Base-by-base conservation (phyloP, 2,329 filamentous ascomycete species). In the Hypomyces rosellus region DNA sequence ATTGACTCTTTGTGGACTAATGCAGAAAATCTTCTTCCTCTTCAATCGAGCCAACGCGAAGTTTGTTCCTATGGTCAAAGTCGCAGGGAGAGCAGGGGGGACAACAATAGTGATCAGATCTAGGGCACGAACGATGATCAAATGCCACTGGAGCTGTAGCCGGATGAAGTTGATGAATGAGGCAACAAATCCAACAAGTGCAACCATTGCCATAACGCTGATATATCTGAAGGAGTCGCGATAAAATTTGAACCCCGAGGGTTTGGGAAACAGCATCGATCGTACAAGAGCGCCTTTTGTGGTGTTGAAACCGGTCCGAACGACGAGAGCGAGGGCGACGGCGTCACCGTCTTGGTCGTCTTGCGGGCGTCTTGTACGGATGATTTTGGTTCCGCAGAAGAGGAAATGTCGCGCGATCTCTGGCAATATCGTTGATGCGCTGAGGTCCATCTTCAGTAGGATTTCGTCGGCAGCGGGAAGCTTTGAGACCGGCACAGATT, bases 101-200 rank as follows among this genome's bases (percentile, higher is more conserved):
- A 99, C 93, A 9, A 97, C 91, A 55, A 99, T 99, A 1, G 93
- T 99, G 60, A 99, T 96, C 50, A 99, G 71, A 72, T 99, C 93
- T 42, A 99, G 75, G 1, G 93, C 93, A 59, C 93, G 83, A 18
- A 97, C 84, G 55, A 99, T 81, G 54, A 99, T 96, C 45, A 96
- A 72, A 66, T 95, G 88, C 88, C 89, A 95, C 18, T 84, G 83
- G 45, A 99, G 74, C 46, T 82, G 83, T 13, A 99, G 77, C 38
- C 88, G 84, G 48, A 99, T 73, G 65, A 99, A 99, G 67, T 99
- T 99, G 69, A 95, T 74, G 59, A 99, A 86, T 0, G 93, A 97
- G 1, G 86, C 90, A 18, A 91, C 73, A 63, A 99, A 99, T 0
- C 95, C 93, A 45, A 97, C 67, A 45, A 84, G 71, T 18, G 93